Evolutionary conservation across 352 stramenopile species (phyloP), one percentile per base, ranked within the genome.

Genomic region (Pythium brachiatum): DNA sequence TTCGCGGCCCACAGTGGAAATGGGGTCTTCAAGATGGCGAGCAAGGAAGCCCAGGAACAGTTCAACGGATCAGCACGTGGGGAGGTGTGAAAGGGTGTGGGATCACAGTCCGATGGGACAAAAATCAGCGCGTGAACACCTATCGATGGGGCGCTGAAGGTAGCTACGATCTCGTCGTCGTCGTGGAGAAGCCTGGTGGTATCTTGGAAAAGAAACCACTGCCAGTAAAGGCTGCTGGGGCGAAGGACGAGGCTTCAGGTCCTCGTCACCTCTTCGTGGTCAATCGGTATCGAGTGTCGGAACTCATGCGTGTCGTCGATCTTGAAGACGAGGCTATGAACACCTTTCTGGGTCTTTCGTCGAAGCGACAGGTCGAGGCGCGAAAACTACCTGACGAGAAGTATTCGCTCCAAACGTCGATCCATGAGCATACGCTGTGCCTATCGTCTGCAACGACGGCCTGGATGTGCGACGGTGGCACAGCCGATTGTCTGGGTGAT

Each of bases 91-190:
- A 89, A 72, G 80, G 79, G 16, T 90, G 80, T 56, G 83, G 83
- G 9, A 79, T 93, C 47, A 93, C 83, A 16, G 83, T 93, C 25
- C 74, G 83, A 25, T 93, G 83, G 83, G 83, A 91, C 68, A 91
- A 89, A 41, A 89, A 86, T 29, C 79, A 90, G 29, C 78, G 83
- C n/a, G 81, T 91, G 54, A 93, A 93, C 55, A 93, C 83, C 16
- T 93, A 93, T 62, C 69, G 83, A 26, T 93, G 83, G 83, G 83
- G 83, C 21, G 81, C 83, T 13, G 81, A 92, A 69, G 69, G 70
- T 11, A 91, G 83, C 70, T 93, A 86, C 57, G 83, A 93, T 57
- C 72, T 93, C 58, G 71, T 87, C 18, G 73, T 91, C 16, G 77
- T 93, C n/a, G 21, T 78, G 20, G 81, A 89, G 70, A 79, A 79